A percentile compares a stretch with the other conserved stretches of the same genome.
Evolutionary conservation across 73 alveolate genomes (phyloP).

Genomic region (Blepharisma japonicum): DNA sequence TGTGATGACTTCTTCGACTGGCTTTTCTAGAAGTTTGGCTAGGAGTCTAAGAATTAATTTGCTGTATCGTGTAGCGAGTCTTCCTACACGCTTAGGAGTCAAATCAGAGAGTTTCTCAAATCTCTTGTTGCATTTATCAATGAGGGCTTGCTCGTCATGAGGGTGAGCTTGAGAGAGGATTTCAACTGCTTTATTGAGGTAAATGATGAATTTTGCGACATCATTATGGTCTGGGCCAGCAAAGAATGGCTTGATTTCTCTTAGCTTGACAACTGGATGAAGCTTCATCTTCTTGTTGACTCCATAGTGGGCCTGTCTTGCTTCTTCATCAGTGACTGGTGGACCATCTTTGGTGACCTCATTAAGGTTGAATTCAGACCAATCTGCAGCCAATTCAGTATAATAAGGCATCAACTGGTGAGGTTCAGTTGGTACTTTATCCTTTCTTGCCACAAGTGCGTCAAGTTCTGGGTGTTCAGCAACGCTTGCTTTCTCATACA

Average conservation of each 20-base stretch:
- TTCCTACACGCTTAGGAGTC: not conserved
- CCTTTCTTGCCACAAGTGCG: not conserved
- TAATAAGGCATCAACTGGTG: not conserved
- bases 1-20: not conserved
- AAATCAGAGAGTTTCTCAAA: not conserved
- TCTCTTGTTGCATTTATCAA: not conserved
- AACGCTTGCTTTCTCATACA: not conserved
- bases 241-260: slow-evolving; percentile 17
- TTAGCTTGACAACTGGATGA: slow-evolving; percentile 1
- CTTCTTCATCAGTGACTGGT: slow-evolving; percentile 16
- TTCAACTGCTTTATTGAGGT: not conserved
- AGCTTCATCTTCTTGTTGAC: not conserved
- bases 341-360: no score
- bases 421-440: slow-evolving; percentile 17
- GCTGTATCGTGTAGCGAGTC: not conserved
- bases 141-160: not conserved
- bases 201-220: not conserved
- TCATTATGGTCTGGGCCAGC: not conserved
- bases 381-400: not conserved
- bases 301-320: not conserved
- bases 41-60: not conserved
- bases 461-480: not conserved
- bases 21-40: not conserved
- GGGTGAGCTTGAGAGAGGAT: not conserved
- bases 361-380: not conserved